Evolutionary conservation across 2,329 filamentous ascomycete genomes (phyloP).

Genomic region (Penicillium sp.): DNA sequence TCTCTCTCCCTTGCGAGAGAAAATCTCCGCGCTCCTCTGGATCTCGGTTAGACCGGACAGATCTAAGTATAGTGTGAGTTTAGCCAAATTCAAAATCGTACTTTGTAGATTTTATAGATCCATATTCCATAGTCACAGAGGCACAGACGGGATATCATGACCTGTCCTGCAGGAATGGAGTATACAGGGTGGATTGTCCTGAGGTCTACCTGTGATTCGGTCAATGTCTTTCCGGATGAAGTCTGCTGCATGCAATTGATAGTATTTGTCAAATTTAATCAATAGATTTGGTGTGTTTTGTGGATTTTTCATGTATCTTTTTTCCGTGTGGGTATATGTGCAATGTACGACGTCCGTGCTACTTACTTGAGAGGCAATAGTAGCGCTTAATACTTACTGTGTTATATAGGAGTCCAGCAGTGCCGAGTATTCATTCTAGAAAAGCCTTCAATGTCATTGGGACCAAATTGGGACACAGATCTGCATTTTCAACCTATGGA

Average conservation of each 20-base stretch:
- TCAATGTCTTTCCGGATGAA: background rate
- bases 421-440: background rate
- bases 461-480: background rate
- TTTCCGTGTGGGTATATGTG: background rate
- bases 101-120: constrained; percentile 2
- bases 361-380: constrained; percentile 3
- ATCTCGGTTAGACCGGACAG: background rate
- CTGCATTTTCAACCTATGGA: constrained; percentile 1
- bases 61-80: background rate
- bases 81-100: background rate
- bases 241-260: background rate
- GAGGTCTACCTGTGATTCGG: background rate
- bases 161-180: background rate
- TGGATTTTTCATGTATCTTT: background rate
- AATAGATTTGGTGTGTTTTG: background rate
- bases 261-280: background rate
- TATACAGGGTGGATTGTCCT: background rate
- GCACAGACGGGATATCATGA: background rate
- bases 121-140: background rate
- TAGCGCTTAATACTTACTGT: constrained; percentile 2
- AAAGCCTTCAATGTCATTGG: background rate
- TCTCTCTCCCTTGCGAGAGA: constrained; percentile 8
- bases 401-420: background rate
- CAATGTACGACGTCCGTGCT: constrained; percentile 5
- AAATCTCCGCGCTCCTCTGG: constrained; percentile 4